These are phyloP conservation scores for Rhynchospora breviuscula DNA, from an alignment of 176 grass and related monocot species.

Conservation along the genomic window DNA sequence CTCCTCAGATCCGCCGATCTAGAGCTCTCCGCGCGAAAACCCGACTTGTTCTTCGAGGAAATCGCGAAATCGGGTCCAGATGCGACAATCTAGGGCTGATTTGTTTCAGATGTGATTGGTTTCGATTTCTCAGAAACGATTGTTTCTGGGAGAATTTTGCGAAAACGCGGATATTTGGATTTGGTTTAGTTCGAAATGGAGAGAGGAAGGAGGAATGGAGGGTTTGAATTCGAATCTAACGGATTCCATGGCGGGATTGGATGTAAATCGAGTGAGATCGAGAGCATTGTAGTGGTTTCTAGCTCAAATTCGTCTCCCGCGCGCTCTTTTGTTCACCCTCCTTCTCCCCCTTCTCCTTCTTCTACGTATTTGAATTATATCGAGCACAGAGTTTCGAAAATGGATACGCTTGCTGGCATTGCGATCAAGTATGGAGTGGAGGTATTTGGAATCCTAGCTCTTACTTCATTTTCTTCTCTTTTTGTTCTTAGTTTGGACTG, in stretches of 20 bases:
- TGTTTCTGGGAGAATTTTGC: slow-evolving; percentile 22
- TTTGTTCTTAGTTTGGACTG: slow-evolving; percentile 22
- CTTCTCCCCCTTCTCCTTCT: slow-evolving; percentile 36
- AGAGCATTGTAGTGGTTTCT: slow-evolving; percentile 31
- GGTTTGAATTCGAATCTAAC: slow-evolving; percentile 22
- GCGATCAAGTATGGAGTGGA: slow-evolving; percentile 98
- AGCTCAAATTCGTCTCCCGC: slow-evolving; percentile 10
- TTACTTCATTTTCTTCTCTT: background rate
- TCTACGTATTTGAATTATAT: slow-evolving; percentile 61
- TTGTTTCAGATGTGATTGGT: slow-evolving; percentile 48
- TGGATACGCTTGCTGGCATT: slow-evolving; percentile 90
- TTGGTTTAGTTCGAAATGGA: slow-evolving; percentile 5
- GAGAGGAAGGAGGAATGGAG: slow-evolving; percentile 19
- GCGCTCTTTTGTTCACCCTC: slow-evolving; percentile 29
- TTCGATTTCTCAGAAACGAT: slow-evolving; percentile 40
- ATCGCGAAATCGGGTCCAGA: background rate
- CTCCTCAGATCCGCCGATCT: slow-evolving; percentile 23
- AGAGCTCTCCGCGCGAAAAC: slow-evolving; percentile 25
- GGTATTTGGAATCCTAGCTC: slow-evolving; percentile 46
- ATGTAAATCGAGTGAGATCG: slow-evolving; percentile 45
- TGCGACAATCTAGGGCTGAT: background rate
- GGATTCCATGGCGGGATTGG: slow-evolving; percentile 40
- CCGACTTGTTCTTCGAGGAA: background rate
- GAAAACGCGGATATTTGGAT: background rate
- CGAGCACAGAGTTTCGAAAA: slow-evolving; percentile 71